Evolutionary conservation across 352 stramenopile genomes (phyloP).

Genomic region (Pythium guiyangense): DNA sequence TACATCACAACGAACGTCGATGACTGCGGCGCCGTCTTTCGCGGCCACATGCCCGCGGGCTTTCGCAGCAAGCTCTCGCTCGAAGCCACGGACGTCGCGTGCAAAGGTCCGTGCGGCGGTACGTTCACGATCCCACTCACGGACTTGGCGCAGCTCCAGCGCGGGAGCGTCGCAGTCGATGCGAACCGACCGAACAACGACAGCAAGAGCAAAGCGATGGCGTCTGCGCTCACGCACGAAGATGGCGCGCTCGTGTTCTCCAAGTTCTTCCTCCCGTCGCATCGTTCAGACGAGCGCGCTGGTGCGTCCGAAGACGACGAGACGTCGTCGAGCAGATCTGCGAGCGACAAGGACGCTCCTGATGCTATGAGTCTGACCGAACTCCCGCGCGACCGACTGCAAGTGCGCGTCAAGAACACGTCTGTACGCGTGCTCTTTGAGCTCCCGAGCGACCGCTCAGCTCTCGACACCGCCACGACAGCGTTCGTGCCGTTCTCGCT

Average conservation of each 20-base stretch:
- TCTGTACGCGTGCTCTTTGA: slow-evolving; percentile 63
- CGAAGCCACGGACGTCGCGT: slow-evolving; percentile 49
- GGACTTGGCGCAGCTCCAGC: slow-evolving; percentile 27
- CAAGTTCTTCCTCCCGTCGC: slow-evolving; percentile 34
- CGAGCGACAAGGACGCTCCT: neutral
- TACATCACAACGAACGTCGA: slow-evolving; percentile 61
- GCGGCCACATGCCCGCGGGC: slow-evolving; percentile 44
- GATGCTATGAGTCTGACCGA: neutral
- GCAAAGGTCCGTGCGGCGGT: slow-evolving; percentile 60
- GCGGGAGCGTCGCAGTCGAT: neutral
- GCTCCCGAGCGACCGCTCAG: slow-evolving; percentile 35
- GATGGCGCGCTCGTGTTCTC: slow-evolving; percentile 54
- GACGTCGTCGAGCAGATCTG: neutral
- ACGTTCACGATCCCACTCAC: slow-evolving; percentile 56
- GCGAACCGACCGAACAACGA: neutral
- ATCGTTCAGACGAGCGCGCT: slow-evolving; percentile 2
- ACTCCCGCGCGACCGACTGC: slow-evolving; percentile 38
- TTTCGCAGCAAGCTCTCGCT: slow-evolving; percentile 48
- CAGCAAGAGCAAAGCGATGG: slow-evolving; percentile 3
- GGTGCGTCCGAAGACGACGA: slow-evolving; percentile 5
- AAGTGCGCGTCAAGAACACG: slow-evolving; percentile 59
- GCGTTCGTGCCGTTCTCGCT: slow-evolving; percentile 51
- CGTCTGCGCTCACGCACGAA: slow-evolving; percentile 44
- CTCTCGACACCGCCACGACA: slow-evolving; percentile 24
- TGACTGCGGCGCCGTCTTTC: slow-evolving; percentile 53